These are phyloP conservation scores for Lycium ferocissimum DNA, from an alignment of 257 asterid species.

Conservation along the genomic window DNA sequence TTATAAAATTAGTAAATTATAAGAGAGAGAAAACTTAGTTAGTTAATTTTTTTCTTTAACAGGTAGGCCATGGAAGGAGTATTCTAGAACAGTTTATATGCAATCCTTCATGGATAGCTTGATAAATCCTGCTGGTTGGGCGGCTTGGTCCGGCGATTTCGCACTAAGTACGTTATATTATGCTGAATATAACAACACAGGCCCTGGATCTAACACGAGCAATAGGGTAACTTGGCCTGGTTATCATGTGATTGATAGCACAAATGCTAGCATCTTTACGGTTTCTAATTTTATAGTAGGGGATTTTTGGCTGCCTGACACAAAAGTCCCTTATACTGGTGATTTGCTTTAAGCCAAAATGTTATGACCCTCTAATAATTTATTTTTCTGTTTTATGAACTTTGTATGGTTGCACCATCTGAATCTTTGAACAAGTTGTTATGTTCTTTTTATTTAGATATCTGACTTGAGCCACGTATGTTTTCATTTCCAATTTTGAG, in stretches of 20 bases:
- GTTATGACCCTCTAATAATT: not conserved
- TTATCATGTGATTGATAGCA: constrained; percentile 35
- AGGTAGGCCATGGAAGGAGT: constrained; percentile 46
- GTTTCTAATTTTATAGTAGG: constrained; percentile 39
- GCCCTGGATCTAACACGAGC: constrained; percentile 35
- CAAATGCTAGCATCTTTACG: constrained; percentile 33
- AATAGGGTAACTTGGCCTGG: constrained; percentile 44
- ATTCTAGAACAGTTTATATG: constrained; percentile 41
- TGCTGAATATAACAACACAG: constrained; percentile 44
- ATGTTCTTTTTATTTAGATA: too few species aligned
- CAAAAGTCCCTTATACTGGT: constrained; percentile 35
- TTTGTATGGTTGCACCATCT: not conserved
- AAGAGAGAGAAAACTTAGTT: too few species aligned
- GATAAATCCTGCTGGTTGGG: constrained; percentile 42
- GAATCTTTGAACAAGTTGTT: not conserved
- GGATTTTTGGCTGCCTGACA: constrained; percentile 35
- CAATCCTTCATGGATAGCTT: constrained; percentile 42
- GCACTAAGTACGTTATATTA: constrained; percentile 41
- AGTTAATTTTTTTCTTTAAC: not conserved
- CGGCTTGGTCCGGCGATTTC: constrained; percentile 37
- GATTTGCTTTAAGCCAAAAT: constrained; percentile 29
- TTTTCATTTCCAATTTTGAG: not conserved
- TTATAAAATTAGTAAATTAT: too few species aligned
- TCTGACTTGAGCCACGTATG: too few species aligned
- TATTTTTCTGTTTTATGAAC: not conserved